Evolutionary conservation across 352 stramenopile species (phyloP).

Genomic region (Phytophthora palmivora): DNA sequence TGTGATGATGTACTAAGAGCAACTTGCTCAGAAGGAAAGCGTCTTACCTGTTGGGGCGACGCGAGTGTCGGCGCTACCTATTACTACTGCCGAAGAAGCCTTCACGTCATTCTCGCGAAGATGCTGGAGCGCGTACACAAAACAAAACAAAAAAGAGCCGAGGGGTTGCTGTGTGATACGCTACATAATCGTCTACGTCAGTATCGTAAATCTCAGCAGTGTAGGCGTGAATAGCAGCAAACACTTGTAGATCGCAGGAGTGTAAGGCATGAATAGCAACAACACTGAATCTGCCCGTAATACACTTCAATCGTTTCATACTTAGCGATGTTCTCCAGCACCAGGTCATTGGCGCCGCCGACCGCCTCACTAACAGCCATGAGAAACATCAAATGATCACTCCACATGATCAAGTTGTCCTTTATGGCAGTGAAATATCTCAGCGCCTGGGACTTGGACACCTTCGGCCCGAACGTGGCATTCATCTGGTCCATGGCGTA

Average conservation of each 20-base stretch:
- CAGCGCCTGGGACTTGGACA: too few species aligned
- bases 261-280: neutral
- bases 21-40: neutral
- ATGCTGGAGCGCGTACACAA: neutral
- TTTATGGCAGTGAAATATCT: too few species aligned
- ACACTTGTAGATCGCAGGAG: neutral
- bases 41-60: neutral
- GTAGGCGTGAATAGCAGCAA: neutral
- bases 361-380: too few species aligned
- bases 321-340: too few species aligned
- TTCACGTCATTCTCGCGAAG: neutral
- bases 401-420: too few species aligned
- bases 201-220: neutral
- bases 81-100: too few species aligned
- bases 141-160: neutral
- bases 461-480: too few species aligned
- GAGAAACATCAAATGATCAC: too few species aligned
- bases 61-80: neutral
- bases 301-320: neutral
- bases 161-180: neutral
- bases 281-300: neutral
- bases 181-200: constrained; percentile 3
- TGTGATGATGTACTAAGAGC: neutral
- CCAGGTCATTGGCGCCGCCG: too few species aligned
- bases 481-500: too few species aligned